These are phyloP conservation scores for Panaeolus cyanescens DNA, from an alignment of 768 basidiomycete genomes.

Conservation along the genomic window DNA sequence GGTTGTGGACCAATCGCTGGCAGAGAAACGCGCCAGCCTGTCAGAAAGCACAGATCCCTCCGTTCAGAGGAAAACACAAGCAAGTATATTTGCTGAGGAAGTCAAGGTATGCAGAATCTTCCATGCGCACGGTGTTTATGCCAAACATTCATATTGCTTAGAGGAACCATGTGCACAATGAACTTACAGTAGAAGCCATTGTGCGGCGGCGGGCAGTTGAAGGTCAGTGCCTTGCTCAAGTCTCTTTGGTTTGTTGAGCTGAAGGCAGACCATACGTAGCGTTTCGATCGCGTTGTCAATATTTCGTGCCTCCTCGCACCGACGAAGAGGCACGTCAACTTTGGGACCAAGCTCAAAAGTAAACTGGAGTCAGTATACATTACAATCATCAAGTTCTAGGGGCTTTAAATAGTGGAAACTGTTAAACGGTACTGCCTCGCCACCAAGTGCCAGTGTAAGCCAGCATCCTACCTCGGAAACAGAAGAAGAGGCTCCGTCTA, in stretches of 20 bases:
- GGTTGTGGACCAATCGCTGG: conserved; percentile 66
- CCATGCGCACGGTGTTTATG: background rate
- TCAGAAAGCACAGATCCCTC: conserved; percentile 45
- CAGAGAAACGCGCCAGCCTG: conserved; percentile 52
- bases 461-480: no score
- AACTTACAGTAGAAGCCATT: conserved; percentile 71
- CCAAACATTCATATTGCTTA: conserved; percentile 28
- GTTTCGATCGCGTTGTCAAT: conserved; percentile 78
- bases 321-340: conserved; percentile 52
- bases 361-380: background rate
- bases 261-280: conserved; percentile 41
- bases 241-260: background rate
- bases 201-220: conserved; percentile 70
- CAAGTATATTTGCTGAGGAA: conserved; percentile 62
- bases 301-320: conserved; percentile 67
- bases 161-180: conserved; percentile 77
- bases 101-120: conserved; percentile 59
- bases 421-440: no score
- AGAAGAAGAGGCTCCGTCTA: no score
- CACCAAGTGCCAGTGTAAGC: no score
- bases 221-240: conserved; percentile 43
- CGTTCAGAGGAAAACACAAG: conserved; percentile 52
- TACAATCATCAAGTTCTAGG: no score
- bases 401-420: no score
- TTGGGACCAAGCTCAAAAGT: conserved; percentile 30